phyloP scores from a whole-genome alignment of 108 stramenopile species.

The Cylindrotheca closterium region DNA sequence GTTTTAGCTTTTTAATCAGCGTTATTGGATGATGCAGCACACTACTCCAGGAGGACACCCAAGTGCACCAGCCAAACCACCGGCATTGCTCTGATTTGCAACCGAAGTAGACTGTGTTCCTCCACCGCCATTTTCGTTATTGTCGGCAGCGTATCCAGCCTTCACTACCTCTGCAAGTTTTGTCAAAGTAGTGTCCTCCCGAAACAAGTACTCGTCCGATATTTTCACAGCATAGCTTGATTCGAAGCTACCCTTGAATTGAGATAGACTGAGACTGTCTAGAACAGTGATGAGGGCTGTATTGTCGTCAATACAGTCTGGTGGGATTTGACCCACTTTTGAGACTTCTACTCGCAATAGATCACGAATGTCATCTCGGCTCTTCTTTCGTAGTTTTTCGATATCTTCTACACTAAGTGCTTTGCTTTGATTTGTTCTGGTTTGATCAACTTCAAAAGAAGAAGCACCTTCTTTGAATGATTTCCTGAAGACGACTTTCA shows the following conservation, averaged over 20 bases:
- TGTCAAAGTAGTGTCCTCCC: constrained; percentile 64
- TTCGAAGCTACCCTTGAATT: constrained; percentile 85
- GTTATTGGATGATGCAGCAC: constrained; percentile 40
- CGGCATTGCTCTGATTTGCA: constrained; percentile 35
- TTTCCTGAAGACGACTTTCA: constrained; percentile 65
- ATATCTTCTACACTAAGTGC: constrained; percentile 12
- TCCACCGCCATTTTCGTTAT: constrained; percentile 24
- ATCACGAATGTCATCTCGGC: constrained; percentile 54
- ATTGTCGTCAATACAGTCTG: constrained; percentile 52
- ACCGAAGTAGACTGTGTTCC: constrained; percentile 2
- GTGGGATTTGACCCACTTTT: constrained; percentile 48
- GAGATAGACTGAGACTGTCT: constrained; percentile 79
- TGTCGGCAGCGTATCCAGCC: constrained; percentile 71
- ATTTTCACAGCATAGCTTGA: constrained; percentile 57
- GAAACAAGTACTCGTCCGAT: constrained; percentile 89
- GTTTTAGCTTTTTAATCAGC: background rate
- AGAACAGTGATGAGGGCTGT: constrained; percentile 69
- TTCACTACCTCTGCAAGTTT: constrained; percentile 84
- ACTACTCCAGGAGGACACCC: constrained; percentile 82
- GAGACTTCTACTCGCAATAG: constrained; percentile 58
- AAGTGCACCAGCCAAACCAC: constrained; percentile 69
- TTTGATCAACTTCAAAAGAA: constrained; percentile 22
- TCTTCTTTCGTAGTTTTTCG: constrained; percentile 44
- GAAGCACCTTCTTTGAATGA: constrained; percentile 18
- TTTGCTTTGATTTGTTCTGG: background rate